These are phyloP conservation scores for Trichophaea hybrida DNA, from an alignment of 2,329 filamentous ascomycete species.

Conservation along the genomic window DNA sequence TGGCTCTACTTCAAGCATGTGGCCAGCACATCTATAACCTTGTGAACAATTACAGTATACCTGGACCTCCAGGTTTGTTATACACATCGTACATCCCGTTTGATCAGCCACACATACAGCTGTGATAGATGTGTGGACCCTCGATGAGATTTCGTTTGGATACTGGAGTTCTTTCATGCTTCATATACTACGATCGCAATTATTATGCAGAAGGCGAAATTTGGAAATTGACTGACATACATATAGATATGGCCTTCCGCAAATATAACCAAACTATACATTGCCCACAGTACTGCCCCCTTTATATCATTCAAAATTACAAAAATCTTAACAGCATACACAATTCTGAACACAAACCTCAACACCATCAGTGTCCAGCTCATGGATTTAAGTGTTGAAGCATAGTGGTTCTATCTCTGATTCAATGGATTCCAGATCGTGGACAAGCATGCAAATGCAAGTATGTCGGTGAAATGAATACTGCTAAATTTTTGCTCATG, in stretches of 20 bases:
- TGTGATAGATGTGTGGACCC: too few species aligned
- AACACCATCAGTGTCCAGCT: constrained; percentile 36
- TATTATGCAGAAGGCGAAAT: too few species aligned
- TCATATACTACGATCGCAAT: too few species aligned
- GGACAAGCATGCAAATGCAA: constrained; percentile 49
- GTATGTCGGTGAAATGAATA: constrained; percentile 48
- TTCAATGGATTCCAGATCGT: constrained; percentile 26
- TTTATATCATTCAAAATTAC: constrained; percentile 11
- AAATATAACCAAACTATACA: constrained; percentile 16
- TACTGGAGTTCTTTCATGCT: too few species aligned
- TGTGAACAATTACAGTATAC: constrained; percentile 43
- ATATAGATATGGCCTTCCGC: constrained; percentile 8
- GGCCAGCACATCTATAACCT: constrained; percentile 39
- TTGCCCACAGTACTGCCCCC: constrained; percentile 6
- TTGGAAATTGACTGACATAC: not conserved
- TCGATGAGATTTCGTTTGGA: too few species aligned
- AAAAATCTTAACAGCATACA: constrained; percentile 37
- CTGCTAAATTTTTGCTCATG: constrained; percentile 47
- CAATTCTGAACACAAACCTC: constrained; percentile 39
- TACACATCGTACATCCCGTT: too few species aligned
- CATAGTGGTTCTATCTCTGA: constrained; percentile 7
- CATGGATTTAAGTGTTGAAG: constrained; percentile 21
- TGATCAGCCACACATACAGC: too few species aligned
- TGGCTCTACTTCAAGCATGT: constrained; percentile 43
- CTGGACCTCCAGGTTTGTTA: too few species aligned